Conservation (phyloP, 2,329 filamentous ascomycete genomes). For the Exophiala sp. region DNA sequence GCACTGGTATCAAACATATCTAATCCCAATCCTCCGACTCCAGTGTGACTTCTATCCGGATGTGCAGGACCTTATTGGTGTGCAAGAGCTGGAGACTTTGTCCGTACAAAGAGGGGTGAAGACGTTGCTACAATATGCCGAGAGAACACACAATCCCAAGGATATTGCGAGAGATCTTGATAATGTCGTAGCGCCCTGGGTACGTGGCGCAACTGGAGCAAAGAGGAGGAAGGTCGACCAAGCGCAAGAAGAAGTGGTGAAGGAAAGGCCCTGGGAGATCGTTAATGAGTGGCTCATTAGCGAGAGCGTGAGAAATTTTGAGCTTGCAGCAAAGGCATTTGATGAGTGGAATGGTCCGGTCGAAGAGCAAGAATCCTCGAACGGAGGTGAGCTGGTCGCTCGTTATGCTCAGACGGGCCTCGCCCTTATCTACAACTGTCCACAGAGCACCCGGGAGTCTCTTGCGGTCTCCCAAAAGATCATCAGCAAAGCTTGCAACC, state of each 20-base stretch:
- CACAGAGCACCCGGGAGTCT: slow-evolving; percentile 40
- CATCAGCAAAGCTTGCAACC: slow-evolving; percentile 34
- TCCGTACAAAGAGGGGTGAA: slow-evolving; percentile 52
- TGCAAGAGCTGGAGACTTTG: slow-evolving; percentile 53
- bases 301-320: slow-evolving; percentile 50
- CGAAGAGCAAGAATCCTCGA: slow-evolving; percentile 41
- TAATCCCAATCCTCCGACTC: slow-evolving; percentile 57
- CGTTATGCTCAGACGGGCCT: slow-evolving; percentile 59
- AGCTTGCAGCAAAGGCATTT: slow-evolving; percentile 49
- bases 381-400: slow-evolving; percentile 33
- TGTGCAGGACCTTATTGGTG: slow-evolving; percentile 40
- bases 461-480: slow-evolving; percentile 5
- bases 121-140: slow-evolving; percentile 47
- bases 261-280: slow-evolving; percentile 51
- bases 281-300: slow-evolving; percentile 59
- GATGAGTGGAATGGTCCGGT: slow-evolving; percentile 58
- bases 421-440: slow-evolving; percentile 56
- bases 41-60: slow-evolving; percentile 62
- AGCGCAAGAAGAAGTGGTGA: slow-evolving; percentile 24
- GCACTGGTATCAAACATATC: slow-evolving; percentile 58
- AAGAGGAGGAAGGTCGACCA: slow-evolving; percentile 52
- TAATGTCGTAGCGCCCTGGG: slow-evolving; percentile 61
- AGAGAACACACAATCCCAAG: slow-evolving; percentile 33
- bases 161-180: slow-evolving; percentile 52
- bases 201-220: slow-evolving; percentile 54